These are phyloP conservation scores for Coemansia erecta DNA, from an alignment of 192 early-diverging fungal species.

Conservation along the genomic window DNA sequence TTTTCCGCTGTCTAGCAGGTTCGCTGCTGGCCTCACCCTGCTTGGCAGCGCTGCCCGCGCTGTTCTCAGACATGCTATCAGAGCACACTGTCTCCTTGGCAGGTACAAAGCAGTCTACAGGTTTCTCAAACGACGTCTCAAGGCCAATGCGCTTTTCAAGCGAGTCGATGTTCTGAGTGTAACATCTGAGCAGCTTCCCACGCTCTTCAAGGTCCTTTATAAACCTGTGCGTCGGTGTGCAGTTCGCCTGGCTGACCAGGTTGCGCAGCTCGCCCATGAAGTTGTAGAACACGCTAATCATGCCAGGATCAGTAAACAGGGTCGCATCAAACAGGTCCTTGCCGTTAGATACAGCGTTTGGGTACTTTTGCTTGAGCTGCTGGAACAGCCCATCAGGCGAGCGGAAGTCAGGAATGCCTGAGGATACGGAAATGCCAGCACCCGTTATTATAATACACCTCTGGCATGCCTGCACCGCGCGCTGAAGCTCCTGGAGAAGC, in stretches of 20 bases:
- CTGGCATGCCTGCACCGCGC: slow-evolving; percentile 40
- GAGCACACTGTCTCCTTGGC: not conserved
- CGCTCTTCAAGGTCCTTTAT: slow-evolving; percentile 71
- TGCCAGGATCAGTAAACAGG: slow-evolving; percentile 71
- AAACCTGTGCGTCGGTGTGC: slow-evolving; percentile 85
- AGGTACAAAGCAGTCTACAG: not conserved
- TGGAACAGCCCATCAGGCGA: slow-evolving; percentile 90
- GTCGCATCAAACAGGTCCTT: slow-evolving; percentile 90
- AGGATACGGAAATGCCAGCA: slow-evolving; percentile 89
- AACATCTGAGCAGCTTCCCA: slow-evolving; percentile 83
- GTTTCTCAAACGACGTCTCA: slow-evolving; percentile 46
- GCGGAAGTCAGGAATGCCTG: slow-evolving; percentile 96
- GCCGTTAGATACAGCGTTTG: slow-evolving; percentile 73
- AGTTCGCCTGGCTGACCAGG: slow-evolving; percentile 65
- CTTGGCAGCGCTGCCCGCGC: no score
- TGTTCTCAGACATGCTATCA: no score
- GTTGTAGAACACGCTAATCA: slow-evolving; percentile 60
- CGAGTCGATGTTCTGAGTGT: slow-evolving; percentile 97
- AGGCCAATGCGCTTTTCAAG: slow-evolving; percentile 76
- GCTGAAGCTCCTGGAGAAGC: slow-evolving; percentile 25
- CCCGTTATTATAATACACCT: slow-evolving; percentile 51
- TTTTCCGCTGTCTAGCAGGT: not conserved
- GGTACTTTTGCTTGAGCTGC: slow-evolving; percentile 70
- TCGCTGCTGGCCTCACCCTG: not conserved
- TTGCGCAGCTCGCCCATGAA: slow-evolving; percentile 85